A percentile compares a stretch with the other conserved stretches of the same genome.
These are phyloP conservation scores for Spiraea crenata DNA, from an alignment of 331 rosid species.

Conservation along the genomic window DNA sequence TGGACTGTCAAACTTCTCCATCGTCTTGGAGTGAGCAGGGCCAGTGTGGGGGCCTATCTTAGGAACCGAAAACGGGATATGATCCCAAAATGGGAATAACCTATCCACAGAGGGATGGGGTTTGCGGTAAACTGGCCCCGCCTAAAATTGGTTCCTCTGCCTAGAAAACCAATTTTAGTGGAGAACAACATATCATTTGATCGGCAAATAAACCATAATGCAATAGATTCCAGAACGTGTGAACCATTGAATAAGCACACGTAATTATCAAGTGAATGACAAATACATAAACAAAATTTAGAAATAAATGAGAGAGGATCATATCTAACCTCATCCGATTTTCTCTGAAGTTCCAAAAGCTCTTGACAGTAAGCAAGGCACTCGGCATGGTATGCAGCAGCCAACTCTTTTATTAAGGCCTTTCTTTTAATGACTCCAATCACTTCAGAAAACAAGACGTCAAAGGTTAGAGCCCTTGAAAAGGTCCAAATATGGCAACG, in stretches of 20 bases:
- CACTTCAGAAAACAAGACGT: slow-evolving; percentile 45
- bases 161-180: background rate
- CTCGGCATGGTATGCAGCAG: slow-evolving; percentile 76
- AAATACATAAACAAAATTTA: background rate
- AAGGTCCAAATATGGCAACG: background rate
- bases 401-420: slow-evolving; percentile 81
- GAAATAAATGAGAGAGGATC: slow-evolving; percentile 2
- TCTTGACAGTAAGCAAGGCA: slow-evolving; percentile 87
- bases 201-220: background rate
- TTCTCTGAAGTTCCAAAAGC: slow-evolving; percentile 81
- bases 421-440: slow-evolving; percentile 85
- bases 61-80: too few relatives aligned
- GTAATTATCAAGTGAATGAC: background rate
- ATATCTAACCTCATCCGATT: slow-evolving; percentile 71
- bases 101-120: background rate
- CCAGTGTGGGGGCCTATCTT: too few relatives aligned
- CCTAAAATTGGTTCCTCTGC: background rate
- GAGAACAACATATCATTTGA: background rate
- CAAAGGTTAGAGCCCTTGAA: background rate
- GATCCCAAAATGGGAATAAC: background rate
- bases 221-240: background rate
- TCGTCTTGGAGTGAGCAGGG: too few relatives aligned
- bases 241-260: too few relatives aligned
- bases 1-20: too few relatives aligned
- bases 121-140: background rate